Conservation (phyloP, 2,329 filamentous ascomycete genomes). For the Fusarium denticulatum region DNA sequence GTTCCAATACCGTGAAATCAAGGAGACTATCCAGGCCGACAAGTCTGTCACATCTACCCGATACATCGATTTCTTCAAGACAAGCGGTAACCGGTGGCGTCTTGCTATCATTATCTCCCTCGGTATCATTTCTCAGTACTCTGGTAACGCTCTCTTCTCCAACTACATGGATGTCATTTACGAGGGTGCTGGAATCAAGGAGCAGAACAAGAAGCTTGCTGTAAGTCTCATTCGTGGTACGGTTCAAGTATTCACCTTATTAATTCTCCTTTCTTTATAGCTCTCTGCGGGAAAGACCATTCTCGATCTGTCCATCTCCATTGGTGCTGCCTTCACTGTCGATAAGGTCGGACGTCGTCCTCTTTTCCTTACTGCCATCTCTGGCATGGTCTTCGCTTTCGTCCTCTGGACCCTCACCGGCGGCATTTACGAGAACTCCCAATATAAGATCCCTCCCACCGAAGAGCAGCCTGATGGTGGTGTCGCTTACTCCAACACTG, state of each 20-base stretch:
- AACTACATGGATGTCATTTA: conserved; percentile 74
- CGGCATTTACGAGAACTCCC: conserved; percentile 60
- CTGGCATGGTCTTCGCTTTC: conserved; percentile 60
- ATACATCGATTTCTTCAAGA: conserved; percentile 70
- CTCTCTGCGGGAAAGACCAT: conserved; percentile 67
- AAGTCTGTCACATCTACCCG: conserved; percentile 58
- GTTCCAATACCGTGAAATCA: conserved; percentile 74
- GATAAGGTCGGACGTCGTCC: conserved; percentile 63
- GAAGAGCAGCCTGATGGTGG: conserved; percentile 32
- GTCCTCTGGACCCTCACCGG: conserved; percentile 63
- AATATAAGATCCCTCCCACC: conserved; percentile 22
- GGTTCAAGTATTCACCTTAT: not conserved
- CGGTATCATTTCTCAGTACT: conserved; percentile 74
- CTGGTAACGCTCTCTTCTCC: conserved; percentile 72
- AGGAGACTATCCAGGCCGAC: conserved; percentile 69
- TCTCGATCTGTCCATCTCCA: conserved; percentile 66
- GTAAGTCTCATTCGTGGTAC: conserved; percentile 44
- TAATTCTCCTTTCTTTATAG: conserved; percentile 21
- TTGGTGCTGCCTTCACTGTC: conserved; percentile 61
- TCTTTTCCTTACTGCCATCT: conserved; percentile 61
- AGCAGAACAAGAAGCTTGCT: conserved; percentile 65
- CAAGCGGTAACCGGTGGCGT: conserved; percentile 71
- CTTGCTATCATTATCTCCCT: conserved; percentile 70
- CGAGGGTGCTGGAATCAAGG: conserved; percentile 67
- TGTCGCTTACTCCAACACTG: conserved; percentile 50